phyloP scores from a whole-genome alignment of 768 basidiomycete genomes.

The Tephrocybe sp. region DNA sequence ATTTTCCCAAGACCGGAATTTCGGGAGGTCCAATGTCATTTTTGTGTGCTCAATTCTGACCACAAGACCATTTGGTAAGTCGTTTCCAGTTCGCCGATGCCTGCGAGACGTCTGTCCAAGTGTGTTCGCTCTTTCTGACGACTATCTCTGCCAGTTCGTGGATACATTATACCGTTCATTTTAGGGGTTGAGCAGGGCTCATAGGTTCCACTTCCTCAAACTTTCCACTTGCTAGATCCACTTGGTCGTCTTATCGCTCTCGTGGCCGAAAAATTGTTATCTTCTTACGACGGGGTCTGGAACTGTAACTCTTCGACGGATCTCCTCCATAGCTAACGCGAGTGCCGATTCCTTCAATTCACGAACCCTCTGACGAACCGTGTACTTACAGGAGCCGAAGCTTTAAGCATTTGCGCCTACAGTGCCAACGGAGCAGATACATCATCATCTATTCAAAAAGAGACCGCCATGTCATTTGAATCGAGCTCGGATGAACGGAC shows the following conservation, averaged over 20 bases:
- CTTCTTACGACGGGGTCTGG: not conserved
- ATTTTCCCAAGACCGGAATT: constrained; percentile 2
- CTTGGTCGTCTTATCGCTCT: not conserved
- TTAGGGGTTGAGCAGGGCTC: constrained; percentile 11
- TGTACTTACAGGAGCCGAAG: not conserved
- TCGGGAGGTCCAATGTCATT: constrained; percentile 4
- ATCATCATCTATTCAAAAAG: not conserved
- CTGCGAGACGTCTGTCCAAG: not conserved
- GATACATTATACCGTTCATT: constrained; percentile 4
- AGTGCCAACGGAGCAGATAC: not conserved
- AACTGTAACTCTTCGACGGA: not conserved
- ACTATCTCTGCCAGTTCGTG: not conserved
- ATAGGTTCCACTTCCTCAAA: not conserved
- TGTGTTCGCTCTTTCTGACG: not conserved
- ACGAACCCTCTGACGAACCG: not conserved
- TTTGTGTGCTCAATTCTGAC: constrained; percentile 1
- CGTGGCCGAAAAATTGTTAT: not conserved
- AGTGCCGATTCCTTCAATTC: not conserved
- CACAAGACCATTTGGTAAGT: constrained; percentile 5
- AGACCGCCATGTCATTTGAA: constrained; percentile 12
- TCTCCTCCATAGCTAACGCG: not conserved
- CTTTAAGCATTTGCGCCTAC: constrained; percentile 5
- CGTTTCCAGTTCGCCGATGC: too few relatives aligned
- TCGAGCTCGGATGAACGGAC: constrained; percentile 11
- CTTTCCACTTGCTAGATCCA: not conserved